Evolutionary conservation across 2,329 filamentous ascomycete genomes (phyloP).

Genomic region (Emmonsiellopsis sp.): DNA sequence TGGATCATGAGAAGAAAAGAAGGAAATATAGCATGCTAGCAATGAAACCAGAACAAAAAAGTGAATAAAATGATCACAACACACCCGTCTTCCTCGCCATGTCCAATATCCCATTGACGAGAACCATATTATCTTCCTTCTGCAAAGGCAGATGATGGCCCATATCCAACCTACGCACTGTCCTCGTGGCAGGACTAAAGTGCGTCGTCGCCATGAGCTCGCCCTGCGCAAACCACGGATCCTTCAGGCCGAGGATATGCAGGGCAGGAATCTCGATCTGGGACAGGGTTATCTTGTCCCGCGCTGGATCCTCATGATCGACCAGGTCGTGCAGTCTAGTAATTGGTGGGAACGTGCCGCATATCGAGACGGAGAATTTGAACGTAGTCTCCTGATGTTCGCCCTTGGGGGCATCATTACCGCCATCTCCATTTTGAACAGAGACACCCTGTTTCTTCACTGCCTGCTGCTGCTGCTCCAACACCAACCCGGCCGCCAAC

Average conservation of each 20-base stretch:
- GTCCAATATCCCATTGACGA: slow-evolving; percentile 44
- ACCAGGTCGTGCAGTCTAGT: not conserved
- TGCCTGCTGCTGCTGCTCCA: slow-evolving; percentile 13
- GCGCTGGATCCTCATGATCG: not conserved
- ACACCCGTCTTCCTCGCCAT: slow-evolving; percentile 26
- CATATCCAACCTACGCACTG: slow-evolving; percentile 62
- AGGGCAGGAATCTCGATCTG: slow-evolving; percentile 45
- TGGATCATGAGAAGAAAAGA: not conserved
- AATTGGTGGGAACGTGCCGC: slow-evolving; percentile 1
- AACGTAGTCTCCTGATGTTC: not conserved
- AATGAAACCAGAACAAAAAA: not conserved
- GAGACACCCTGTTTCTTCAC: not conserved
- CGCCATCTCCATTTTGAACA: not conserved
- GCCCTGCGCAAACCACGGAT: slow-evolving; percentile 52
- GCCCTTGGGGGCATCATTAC: not conserved
- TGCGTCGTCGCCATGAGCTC: slow-evolving; percentile 51
- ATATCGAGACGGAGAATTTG: slow-evolving; percentile 2
- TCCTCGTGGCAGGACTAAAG: slow-evolving; percentile 39
- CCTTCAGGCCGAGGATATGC: slow-evolving; percentile 58
- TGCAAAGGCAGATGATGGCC: slow-evolving; percentile 63
- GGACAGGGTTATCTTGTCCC: not conserved
- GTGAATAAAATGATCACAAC: not conserved
- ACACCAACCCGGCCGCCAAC: slow-evolving; percentile 49
- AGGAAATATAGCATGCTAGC: not conserved
- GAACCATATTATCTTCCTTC: slow-evolving; percentile 50